Base-by-base conservation (phyloP, 441 rosid species). In the Biscutella laevigata region DNA sequence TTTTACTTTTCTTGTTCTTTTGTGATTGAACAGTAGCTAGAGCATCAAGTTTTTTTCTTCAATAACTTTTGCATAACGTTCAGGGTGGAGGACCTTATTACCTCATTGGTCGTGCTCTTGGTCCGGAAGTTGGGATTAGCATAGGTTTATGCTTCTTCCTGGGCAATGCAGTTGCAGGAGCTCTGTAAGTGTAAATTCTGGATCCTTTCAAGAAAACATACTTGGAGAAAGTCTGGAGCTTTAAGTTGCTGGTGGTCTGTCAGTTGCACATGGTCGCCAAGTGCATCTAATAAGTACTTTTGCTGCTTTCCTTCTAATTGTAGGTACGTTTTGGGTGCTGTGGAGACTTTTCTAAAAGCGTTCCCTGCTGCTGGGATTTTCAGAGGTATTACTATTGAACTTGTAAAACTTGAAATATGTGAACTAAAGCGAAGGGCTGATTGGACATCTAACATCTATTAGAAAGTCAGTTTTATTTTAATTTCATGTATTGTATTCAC, bases 111-210 rank as follows among this genome's bases (percentile, higher is more conserved):
- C 99, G 99, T 45, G 97, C 99, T 51, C 89, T 94, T 75, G 99
- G 99, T 66, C 99, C 99, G 11, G 97, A 94, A 82, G 95, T 94
- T 62, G 99, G 99, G 65, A 85, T 94, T 58, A 94, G 99, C 71
- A 94, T 94, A 73, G 99, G 99, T 63, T 77, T 94, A 52, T 94
- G 99, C 72, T 94, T 94, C 72, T 94, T 94, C 74, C 95, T 89
- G 51, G 99, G 99, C 30, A 94, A 86, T 79, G 99, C 99, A 10
- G 89, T 94, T 74, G 96, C 99, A 50, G 99, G 99, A 76, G 79
- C 99, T 57, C 83, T 94, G 99, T 94, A 70, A 94, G 99, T 84
- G 53, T 57, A 56, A 67, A 17, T 56, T 53, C 40, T 66, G 47
- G 48, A 52, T 19, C 52, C 54, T 69, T 16, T 50, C 19, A 40